Evolutionary conservation across 1,284 basidiomycete genomes (phyloP).

Genomic region (Tranzscheliella williamsii): DNA sequence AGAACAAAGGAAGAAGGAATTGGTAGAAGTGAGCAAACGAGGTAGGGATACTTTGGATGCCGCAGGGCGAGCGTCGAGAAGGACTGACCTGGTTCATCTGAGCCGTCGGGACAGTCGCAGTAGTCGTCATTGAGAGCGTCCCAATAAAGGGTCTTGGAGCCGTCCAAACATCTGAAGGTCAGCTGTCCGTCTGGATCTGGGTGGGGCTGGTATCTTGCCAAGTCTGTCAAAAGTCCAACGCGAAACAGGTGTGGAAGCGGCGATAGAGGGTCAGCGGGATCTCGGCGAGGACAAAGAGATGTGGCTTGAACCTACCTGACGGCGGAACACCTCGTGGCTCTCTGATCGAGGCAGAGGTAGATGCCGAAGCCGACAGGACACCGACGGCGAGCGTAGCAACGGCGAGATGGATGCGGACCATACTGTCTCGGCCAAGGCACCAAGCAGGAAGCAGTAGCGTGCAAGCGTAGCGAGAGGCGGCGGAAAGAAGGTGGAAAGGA

Average conservation of each 20-base stretch:
- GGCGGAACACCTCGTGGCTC: no score
- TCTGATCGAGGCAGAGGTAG: background rate
- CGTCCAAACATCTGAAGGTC: slow-evolving; percentile 48
- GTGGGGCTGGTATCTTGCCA: slow-evolving; percentile 10
- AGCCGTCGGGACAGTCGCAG: slow-evolving; percentile 90
- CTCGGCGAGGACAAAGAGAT: no score
- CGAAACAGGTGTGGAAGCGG: background rate
- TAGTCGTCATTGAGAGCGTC: slow-evolving; percentile 87
- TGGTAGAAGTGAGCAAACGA: background rate
- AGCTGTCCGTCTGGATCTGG: slow-evolving; percentile 6
- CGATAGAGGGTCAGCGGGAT: no score
- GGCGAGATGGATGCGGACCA: slow-evolving; percentile 29
- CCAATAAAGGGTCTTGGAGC: slow-evolving; percentile 65
- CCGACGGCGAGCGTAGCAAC: slow-evolving; percentile 17
- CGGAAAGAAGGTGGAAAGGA: background rate
- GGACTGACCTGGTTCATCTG: slow-evolving; percentile 90
- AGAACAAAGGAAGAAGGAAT: slow-evolving; percentile 56
- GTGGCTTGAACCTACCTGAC: no score
- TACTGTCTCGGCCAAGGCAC: no score
- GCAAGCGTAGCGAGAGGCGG: background rate
- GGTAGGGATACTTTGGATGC: background rate
- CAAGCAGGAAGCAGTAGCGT: no score
- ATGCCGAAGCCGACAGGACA: slow-evolving; percentile 13
- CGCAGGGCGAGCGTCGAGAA: no score
- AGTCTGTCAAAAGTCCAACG: background rate